These are phyloP conservation scores for Plasmodium relictum DNA, from an alignment of 169 alveolate species.

Conservation along the genomic window DNA sequence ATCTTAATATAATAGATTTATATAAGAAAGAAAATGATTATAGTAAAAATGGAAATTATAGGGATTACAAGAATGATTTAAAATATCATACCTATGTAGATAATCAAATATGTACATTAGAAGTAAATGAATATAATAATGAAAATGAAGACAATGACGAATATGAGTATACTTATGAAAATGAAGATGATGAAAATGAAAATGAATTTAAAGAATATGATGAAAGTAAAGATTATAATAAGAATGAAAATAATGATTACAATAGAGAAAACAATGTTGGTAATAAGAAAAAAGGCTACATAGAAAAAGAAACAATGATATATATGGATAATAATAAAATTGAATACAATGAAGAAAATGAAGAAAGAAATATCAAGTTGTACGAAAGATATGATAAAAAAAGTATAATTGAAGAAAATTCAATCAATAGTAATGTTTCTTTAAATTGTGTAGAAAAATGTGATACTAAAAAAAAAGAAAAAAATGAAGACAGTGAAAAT, in stretches of 20 bases:
- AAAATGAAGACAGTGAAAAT: not conserved
- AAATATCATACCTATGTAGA: not conserved
- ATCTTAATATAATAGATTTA: not conserved
- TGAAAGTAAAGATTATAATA: slow-evolving; percentile 5
- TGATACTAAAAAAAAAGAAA: slow-evolving; percentile 9
- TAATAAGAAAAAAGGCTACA: not conserved
- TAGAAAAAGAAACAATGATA: not conserved
- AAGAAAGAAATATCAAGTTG: slow-evolving; percentile 2
- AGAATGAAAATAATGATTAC: not conserved
- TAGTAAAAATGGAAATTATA: not conserved
- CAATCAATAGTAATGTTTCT: not conserved
- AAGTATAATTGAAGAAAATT: not conserved
- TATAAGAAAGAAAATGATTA: not conserved
- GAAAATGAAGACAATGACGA: not conserved
- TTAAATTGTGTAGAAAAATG: not conserved
- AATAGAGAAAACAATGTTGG: not conserved
- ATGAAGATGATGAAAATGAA: not conserved
- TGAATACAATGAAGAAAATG: slow-evolving; percentile 13
- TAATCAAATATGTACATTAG: not conserved
- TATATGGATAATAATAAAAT: not conserved
- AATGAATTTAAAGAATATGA: not conserved
- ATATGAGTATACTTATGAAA: not conserved
- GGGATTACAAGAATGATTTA: not conserved
- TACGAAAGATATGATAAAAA: slow-evolving; percentile 55
- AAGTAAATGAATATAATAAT: not conserved